phyloP scores from a whole-genome alignment of 2,329 filamentous ascomycete species.

The Aureobasidium sp. region DNA sequence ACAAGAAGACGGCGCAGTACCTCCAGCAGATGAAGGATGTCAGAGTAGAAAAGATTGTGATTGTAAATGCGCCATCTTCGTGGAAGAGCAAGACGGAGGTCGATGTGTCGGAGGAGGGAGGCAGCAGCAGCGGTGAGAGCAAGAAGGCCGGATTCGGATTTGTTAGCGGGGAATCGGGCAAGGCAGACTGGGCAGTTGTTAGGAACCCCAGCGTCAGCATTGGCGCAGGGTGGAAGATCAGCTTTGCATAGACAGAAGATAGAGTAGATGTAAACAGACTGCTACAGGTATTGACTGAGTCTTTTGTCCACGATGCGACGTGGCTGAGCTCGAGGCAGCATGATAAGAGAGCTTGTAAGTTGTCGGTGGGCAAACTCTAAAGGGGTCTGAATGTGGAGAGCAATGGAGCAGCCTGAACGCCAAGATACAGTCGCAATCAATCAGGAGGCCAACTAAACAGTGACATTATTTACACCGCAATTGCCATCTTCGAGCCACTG shows the following conservation, averaged over 20 bases:
- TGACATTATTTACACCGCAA: not conserved
- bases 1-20: constrained; percentile 62
- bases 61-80: constrained; percentile 66
- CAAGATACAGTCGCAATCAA: not conserved
- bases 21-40: constrained; percentile 72
- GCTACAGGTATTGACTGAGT: not conserved
- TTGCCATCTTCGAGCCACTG: not conserved
- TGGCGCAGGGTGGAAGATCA: constrained; percentile 55
- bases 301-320: not conserved
- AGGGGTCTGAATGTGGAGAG: not conserved
- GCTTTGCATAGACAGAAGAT: constrained; percentile 32
- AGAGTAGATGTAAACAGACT: not conserved
- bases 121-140: constrained; percentile 34
- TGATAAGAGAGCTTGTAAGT: constrained; percentile 1
- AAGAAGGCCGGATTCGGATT: constrained; percentile 53
- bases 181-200: constrained; percentile 56
- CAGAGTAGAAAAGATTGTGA: constrained; percentile 70
- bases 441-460: not conserved
- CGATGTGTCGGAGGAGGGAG: constrained; percentile 54
- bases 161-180: constrained; percentile 42
- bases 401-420: not conserved
- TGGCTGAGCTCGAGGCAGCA: constrained; percentile 2
- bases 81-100: constrained; percentile 62
- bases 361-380: not conserved
- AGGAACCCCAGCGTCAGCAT: constrained; percentile 56